These are phyloP conservation scores for Globisporangium rhizosaccharum DNA, from an alignment of 352 stramenopile genomes.

Conservation along the genomic window DNA sequence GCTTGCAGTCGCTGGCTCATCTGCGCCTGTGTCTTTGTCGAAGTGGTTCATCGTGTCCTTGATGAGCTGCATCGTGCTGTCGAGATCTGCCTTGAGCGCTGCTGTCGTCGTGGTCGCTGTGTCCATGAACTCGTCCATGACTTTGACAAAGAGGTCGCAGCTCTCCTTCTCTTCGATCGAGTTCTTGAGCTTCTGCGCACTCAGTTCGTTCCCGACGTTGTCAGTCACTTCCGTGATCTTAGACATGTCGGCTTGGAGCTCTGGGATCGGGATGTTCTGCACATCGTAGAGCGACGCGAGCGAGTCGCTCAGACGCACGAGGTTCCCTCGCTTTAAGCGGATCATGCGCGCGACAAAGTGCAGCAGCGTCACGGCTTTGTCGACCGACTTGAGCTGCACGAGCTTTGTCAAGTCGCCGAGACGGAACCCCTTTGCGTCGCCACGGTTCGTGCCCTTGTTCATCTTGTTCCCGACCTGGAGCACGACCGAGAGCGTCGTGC, in stretches of 20 bases:
- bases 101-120: slow-evolving; percentile 23
- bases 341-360: slow-evolving; percentile 74
- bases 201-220: slow-evolving; percentile 55
- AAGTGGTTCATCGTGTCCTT: slow-evolving; percentile 62
- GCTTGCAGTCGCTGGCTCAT: slow-evolving; percentile 7
- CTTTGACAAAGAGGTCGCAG: slow-evolving; percentile 53
- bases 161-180: slow-evolving; percentile 63
- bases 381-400: slow-evolving; percentile 56
- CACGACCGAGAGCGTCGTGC: slow-evolving; percentile 58
- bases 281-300: slow-evolving; percentile 67
- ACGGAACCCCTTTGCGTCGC: slow-evolving; percentile 67
- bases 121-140: slow-evolving; percentile 62
- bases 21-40: slow-evolving; percentile 35
- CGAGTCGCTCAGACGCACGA: slow-evolving; percentile 52
- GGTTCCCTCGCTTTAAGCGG: slow-evolving; percentile 59
- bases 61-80: slow-evolving; percentile 39
- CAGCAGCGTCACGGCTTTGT: slow-evolving; percentile 58
- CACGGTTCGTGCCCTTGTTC: slow-evolving; percentile 68
- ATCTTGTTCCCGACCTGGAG: slow-evolving; percentile 85
- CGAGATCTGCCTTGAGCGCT: slow-evolving; percentile 40
- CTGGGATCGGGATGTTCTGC: slow-evolving; percentile 69
- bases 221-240: slow-evolving; percentile 58
- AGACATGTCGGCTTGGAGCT: slow-evolving; percentile 67
- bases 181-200: slow-evolving; percentile 69
- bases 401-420: slow-evolving; percentile 66